These are phyloP conservation scores for Teratosphaeria pseudoeucalypti DNA, from an alignment of 2,329 filamentous ascomycete genomes.

Conservation along the genomic window DNA sequence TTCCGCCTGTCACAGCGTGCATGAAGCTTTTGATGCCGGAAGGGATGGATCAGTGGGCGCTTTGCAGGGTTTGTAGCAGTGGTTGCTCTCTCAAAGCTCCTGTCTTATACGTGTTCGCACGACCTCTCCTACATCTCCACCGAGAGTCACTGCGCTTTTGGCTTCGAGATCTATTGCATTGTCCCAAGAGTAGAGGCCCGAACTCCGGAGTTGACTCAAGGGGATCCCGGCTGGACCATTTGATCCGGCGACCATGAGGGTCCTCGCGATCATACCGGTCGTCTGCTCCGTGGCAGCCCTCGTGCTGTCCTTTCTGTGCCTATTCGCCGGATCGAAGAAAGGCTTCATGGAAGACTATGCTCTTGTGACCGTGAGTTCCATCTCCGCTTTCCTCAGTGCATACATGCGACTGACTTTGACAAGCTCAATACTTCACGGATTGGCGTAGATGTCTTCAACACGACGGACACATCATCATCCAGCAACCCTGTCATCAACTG, in stretches of 20 bases:
- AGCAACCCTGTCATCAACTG: constrained; percentile 20
- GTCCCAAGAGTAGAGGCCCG: neutral
- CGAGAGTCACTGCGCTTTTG: neutral
- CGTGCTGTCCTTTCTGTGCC: constrained; percentile 48
- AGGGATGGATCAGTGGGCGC: neutral
- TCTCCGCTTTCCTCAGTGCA: neutral
- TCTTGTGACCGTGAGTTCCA: constrained; percentile 35
- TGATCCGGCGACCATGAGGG: constrained; percentile 2
- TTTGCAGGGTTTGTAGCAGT: neutral
- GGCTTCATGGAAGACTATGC: constrained; percentile 48
- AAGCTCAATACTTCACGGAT: constrained; percentile 47
- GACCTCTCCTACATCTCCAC: neutral
- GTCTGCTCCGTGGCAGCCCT: constrained; percentile 41
- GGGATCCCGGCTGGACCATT: neutral
- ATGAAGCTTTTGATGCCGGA: neutral
- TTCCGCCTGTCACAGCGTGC: neutral
- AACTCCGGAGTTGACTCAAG: neutral
- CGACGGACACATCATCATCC: constrained; percentile 9
- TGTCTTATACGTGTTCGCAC: neutral
- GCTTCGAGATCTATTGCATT: neutral
- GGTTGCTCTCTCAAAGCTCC: neutral
- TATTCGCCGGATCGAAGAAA: constrained; percentile 50
- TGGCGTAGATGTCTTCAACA: constrained; percentile 29
- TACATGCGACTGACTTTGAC: neutral
- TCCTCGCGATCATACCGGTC: constrained; percentile 11